Conservation (phyloP, 306 rosid species). For the Pueraria montana region DNA sequence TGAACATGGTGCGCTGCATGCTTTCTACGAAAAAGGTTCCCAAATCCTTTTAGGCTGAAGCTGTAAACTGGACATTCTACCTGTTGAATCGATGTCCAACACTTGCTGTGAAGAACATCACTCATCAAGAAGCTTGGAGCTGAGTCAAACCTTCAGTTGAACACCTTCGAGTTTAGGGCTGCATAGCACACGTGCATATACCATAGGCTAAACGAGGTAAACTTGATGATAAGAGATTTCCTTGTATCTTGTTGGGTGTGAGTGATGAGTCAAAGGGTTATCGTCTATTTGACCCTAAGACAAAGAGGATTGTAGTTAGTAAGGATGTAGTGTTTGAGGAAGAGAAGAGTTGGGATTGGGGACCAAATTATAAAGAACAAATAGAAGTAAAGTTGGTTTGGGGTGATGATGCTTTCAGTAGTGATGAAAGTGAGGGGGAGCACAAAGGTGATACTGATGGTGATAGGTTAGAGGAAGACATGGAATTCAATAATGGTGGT, state of each 20-base stretch:
- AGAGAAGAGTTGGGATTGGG: neutral
- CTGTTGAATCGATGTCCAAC: neutral
- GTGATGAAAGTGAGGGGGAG: too few relatives aligned
- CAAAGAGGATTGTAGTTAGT: neutral
- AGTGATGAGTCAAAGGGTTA: neutral
- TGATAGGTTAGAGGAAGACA: too few relatives aligned
- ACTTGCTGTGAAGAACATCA: too few relatives aligned
- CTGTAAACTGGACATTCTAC: neutral
- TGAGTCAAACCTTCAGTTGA: too few relatives aligned
- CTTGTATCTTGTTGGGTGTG: neutral
- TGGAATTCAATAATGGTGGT: too few relatives aligned
- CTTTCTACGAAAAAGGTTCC: neutral
- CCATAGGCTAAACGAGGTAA: neutral
- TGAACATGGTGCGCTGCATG: neutral
- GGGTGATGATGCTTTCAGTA: neutral
- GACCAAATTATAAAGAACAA: neutral
- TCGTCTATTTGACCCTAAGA: neutral
- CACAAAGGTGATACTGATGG: too few relatives aligned
- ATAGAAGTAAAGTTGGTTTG: neutral
- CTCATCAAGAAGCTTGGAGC: neutral
- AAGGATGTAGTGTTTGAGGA: neutral
- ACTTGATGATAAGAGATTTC: neutral
- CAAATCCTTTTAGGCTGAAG: neutral
- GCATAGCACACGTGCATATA: neutral
- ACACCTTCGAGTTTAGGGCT: neutral